Base-by-base conservation (phyloP, 495 filamentous ascomycete species). In the Talaromyces nanjingensis region DNA sequence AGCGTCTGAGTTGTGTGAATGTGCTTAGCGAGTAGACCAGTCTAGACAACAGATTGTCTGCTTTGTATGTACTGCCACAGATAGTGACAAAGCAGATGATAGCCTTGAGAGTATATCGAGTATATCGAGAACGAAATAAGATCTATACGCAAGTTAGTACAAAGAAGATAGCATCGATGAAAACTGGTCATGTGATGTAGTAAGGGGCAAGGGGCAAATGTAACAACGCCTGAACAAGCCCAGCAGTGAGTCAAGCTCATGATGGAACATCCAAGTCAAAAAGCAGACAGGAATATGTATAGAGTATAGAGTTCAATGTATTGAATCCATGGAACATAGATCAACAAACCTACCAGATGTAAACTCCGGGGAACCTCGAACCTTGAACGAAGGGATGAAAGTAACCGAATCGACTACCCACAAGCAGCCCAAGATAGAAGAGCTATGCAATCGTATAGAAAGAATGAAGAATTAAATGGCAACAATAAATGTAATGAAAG, bases 201-300 rank as follows among this genome's bases (percentile, higher is more conserved):
- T 45, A 49, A 49, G 45, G 45, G 54, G 31, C 54, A 57, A 57
- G 54, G 54, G 54, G 54, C 54, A 33, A 57, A 6, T 16, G 12
- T 1, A 16, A 57, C 54, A 16, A 7, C 54, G 31, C 25, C 45
- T 49, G 45, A 49, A 20, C 45, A 49, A n/a, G 45, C n/a, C 22
- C 22, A 24, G 22, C 1, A 24, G 22, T 24, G 6, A 49, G 6
- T 49, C 6, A 2, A 7, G 20, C 45, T 20, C 45, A 22, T 49
- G 18, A 18, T 2, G n/a, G 11, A n/a, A 20, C 0, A 49, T 2
- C 14, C 42, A 20, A 22, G n/a, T 22, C 5, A 0, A 2, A 1
- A 42, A n/a, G 16, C 39, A 16, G n/a, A 47, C 18, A 18, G 4
- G 6, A 3, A 49, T 18, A 49, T 47, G 7, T 49, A 49, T 20